Evolutionary conservation across 495 filamentous ascomycete species (phyloP).

Genomic region (Trichocladium uniseriatum): DNA sequence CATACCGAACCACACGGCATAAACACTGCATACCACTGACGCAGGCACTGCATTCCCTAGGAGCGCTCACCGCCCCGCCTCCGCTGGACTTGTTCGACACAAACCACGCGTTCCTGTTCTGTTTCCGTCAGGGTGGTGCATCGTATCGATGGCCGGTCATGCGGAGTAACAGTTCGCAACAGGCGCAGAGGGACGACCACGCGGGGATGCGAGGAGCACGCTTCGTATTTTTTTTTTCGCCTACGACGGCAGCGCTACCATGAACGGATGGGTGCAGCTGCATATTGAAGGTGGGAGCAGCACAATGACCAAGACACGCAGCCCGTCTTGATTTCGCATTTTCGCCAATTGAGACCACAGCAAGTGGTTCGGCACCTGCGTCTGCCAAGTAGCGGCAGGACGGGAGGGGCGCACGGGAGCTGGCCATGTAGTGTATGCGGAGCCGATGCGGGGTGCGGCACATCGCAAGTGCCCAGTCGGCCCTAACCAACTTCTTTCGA

Average conservation of each 20-base stretch:
- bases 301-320: not conserved
- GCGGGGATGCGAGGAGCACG: not conserved
- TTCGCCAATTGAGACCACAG: not conserved
- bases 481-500: not conserved
- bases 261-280: not conserved
- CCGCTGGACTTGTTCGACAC: not conserved
- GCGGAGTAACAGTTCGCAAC: not conserved
- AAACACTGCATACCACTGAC: not conserved
- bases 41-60: not conserved
- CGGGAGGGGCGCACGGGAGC: constrained; percentile 9
- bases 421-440: no score
- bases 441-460: no score
- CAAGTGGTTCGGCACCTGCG: not conserved
- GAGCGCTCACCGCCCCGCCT: not conserved
- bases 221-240: not conserved
- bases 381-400: not conserved
- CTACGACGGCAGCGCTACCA: not conserved
- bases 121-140: not conserved
- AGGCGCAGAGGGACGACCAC: not conserved
- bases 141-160: constrained; percentile 6
- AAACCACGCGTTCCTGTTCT: not conserved
- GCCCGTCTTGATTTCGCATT: no score
- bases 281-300: not conserved
- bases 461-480: no score
- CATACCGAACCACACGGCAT: not conserved